Conservation (phyloP, 805 yeast species). For the Candida berthetii region DNA sequence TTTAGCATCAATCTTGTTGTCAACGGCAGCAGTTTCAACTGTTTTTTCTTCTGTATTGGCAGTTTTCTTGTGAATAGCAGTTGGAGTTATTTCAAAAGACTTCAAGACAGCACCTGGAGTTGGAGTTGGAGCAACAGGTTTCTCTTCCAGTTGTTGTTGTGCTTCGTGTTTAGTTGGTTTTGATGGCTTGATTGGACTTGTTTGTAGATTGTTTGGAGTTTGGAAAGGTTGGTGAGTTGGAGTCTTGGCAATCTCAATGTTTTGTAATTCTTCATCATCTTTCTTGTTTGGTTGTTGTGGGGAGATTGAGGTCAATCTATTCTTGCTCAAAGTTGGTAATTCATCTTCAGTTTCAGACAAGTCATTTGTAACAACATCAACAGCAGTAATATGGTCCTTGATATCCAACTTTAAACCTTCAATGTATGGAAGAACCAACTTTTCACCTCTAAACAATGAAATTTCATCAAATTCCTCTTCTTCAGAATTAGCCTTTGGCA, state of each 20-base stretch:
- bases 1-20: no score
- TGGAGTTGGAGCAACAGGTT: constrained; percentile 2
- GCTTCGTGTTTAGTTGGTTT: constrained; percentile 6
- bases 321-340: constrained; percentile 17
- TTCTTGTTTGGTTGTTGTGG: constrained; percentile 4
- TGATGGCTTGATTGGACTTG: constrained; percentile 18
- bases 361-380: constrained; percentile 41
- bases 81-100: no score
- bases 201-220: constrained; percentile 12
- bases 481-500: constrained; percentile 4
- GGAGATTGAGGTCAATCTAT: constrained; percentile 12
- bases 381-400: constrained; percentile 52
- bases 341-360: constrained; percentile 36
- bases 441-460: constrained; percentile 55
- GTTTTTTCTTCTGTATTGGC: no score
- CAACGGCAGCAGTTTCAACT: no score
- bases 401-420: constrained; percentile 63
- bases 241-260: not conserved
- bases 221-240: not conserved
- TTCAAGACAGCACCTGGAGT: not conserved
- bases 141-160: not conserved
- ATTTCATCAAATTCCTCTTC: constrained; percentile 28
- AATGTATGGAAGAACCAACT: constrained; percentile 56
- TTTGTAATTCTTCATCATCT: not conserved
- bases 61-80: no score